phyloP scores from a whole-genome alignment of 768 basidiomycete genomes.

The Boletus sp. region DNA sequence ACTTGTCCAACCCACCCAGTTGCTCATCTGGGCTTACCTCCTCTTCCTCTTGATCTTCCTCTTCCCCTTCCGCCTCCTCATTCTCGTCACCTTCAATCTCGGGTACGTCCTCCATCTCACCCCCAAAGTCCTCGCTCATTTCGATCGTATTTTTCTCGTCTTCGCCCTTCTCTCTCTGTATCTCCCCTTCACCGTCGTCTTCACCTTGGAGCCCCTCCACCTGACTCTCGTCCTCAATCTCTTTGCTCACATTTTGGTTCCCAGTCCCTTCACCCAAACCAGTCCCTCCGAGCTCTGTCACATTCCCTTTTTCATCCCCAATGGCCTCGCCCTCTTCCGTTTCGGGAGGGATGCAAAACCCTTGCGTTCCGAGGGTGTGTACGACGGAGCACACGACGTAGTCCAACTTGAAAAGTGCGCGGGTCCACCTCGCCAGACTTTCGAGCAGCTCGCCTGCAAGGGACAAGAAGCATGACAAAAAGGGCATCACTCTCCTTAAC shows the following conservation, averaged over 20 bases:
- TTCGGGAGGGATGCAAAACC: slow-evolving; percentile 92
- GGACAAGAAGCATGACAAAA: slow-evolving; percentile 62
- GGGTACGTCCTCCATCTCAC: slow-evolving; percentile 79
- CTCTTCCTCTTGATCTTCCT: slow-evolving; percentile 49
- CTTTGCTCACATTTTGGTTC: slow-evolving; percentile 83
- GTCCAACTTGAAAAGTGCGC: slow-evolving; percentile 80
- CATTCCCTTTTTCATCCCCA: slow-evolving; percentile 40
- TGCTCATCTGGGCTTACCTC: slow-evolving; percentile 74
- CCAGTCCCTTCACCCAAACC: slow-evolving; percentile 91
- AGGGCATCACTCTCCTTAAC: slow-evolving; percentile 62
- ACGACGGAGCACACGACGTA: slow-evolving; percentile 75
- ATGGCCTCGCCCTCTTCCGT: slow-evolving; percentile 52
- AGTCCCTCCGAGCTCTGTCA: slow-evolving; percentile 63
- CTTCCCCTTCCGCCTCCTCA: slow-evolving; percentile 50
- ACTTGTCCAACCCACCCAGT: slow-evolving; percentile 75
- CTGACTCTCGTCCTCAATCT: slow-evolving; percentile 95
- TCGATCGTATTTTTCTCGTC: slow-evolving; percentile 81
- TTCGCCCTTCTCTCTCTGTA: slow-evolving; percentile 39
- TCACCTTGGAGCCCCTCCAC: slow-evolving; percentile 89
- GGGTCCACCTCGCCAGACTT: slow-evolving; percentile 61
- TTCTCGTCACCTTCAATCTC: slow-evolving; percentile 46
- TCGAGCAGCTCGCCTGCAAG: slow-evolving; percentile 60
- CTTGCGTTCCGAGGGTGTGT: slow-evolving; percentile 72
- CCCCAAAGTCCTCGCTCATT: slow-evolving; percentile 89
- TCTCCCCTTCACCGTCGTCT: slow-evolving; percentile 35